Evolutionary conservation across 805 yeast species (phyloP).

Genomic region (Tetrapisispora phaffii): DNA sequence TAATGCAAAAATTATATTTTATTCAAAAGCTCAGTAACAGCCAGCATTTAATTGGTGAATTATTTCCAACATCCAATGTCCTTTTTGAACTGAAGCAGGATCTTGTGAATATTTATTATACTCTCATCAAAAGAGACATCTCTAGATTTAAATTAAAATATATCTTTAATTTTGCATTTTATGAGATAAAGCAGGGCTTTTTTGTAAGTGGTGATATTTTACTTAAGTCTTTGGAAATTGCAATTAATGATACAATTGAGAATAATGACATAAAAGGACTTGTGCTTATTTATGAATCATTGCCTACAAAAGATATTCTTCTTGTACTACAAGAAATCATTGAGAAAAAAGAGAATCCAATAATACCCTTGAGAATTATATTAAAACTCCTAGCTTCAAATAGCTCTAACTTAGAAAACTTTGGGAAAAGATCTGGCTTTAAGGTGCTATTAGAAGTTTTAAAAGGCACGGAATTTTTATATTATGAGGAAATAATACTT

Average conservation of each 20-base stretch:
- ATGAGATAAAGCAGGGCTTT: conserved; percentile 33
- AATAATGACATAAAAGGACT: conserved; percentile 36
- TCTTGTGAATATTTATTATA: conserved; percentile 11
- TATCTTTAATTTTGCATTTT: conserved; percentile 43
- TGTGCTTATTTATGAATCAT: conserved; percentile 38
- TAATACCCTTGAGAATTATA: conserved; percentile 34
- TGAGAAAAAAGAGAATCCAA: conserved; percentile 16
- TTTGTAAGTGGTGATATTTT: conserved; percentile 21
- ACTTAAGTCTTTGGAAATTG: conserved; percentile 23
- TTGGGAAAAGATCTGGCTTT: conserved; percentile 40
- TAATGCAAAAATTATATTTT: conserved; percentile 43
- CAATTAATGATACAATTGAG: conserved; percentile 31
- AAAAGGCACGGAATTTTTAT: conserved; percentile 28
- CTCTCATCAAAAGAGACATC: conserved; percentile 38
- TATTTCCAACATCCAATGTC: conserved; percentile 30
- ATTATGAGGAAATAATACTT: conserved; percentile 35
- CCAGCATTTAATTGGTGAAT: conserved; percentile 28
- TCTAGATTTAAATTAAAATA: conserved; percentile 46
- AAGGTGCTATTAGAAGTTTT: conserved; percentile 36
- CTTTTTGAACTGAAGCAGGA: conserved; percentile 30
- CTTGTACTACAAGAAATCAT: conserved; percentile 33
- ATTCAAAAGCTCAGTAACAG: conserved; percentile 28
- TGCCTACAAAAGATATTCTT: conserved; percentile 60
- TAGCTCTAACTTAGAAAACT: conserved; percentile 37
- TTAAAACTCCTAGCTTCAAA: conserved; percentile 43